Evolutionary conservation across 768 basidiomycete genomes (phyloP), one percentile per base, ranked within the genome.

Genomic region (Amyloporia xantha): DNA sequence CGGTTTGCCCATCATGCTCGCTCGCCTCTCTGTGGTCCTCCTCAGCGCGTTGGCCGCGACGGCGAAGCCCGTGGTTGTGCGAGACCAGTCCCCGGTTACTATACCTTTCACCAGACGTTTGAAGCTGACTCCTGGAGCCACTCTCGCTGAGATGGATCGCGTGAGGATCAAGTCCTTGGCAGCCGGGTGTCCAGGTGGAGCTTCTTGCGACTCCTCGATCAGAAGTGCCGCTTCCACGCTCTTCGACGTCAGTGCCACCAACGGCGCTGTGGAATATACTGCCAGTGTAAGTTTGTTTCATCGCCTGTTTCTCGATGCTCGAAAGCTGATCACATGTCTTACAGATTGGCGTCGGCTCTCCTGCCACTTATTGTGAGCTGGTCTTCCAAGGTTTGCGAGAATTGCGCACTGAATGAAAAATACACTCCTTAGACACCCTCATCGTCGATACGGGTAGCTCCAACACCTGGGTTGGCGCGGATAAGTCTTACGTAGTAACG

Each of bases 381-480:
- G 4, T 7, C 21, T 15, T 17, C 15, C 19, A 3, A 17, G 20
- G 21, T 26, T 5, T 7, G 30, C 15, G 30, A 33, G n/a, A n/a
- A n/a, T n/a, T n/a, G n/a, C n/a, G n/a, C n/a, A n/a, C n/a, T n/a
- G n/a, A n/a, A n/a, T n/a, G n/a, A n/a, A n/a, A n/a, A n/a, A 17
- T 28, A 17, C 17, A 7, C n/a, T 17, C 12, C 25, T 33, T 12
- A 68, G 68, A 70, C 53, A 70, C 57, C 2, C 70, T 84, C 19
- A 66, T 82, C 35, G 77, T 82, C 23, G 79, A 82, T 48, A 82
- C 78, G 0, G 76, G 66, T 54, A 72, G 67, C 64, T 74, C 66
- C 26, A 77, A 78, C 59, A 78, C 76, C 10, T 82, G 78, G 79
- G 60, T 80, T 27, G 79, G 78, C 30, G 81, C 79, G 1, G 63